These are phyloP conservation scores for Chenopodium berlandieri DNA, from an alignment of 148 eudicot genomes.

Conservation along the genomic window DNA sequence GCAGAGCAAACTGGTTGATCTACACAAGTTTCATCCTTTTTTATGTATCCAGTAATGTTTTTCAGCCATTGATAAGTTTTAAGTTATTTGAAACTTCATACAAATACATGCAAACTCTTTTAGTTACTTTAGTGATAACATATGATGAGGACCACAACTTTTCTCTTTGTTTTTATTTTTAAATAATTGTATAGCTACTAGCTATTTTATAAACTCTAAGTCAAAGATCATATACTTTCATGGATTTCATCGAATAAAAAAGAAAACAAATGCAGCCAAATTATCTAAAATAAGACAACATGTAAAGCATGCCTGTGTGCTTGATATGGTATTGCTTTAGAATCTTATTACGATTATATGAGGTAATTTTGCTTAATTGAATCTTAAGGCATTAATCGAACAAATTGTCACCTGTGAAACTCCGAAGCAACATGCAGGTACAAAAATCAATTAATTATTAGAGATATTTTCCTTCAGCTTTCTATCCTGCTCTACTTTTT, in stretches of 20 bases:
- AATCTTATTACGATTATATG: not conserved
- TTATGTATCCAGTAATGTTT: not conserved
- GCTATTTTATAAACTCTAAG: not conserved
- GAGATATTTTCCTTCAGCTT: conserved; percentile 20
- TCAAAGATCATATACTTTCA: not conserved
- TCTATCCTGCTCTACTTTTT: conserved; percentile 4
- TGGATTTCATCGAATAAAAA: not conserved
- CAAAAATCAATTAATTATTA: not conserved
- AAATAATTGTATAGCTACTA: not conserved
- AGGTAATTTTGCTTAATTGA: not conserved
- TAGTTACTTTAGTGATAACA: not conserved
- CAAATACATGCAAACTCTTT: not conserved
- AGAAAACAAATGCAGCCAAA: not conserved
- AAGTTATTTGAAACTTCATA: not conserved
- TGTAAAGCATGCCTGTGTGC: not conserved
- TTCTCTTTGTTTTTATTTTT: not conserved
- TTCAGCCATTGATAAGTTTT: not conserved
- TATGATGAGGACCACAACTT: not conserved
- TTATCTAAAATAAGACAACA: conserved; percentile 11
- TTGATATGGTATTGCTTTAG: conserved; percentile 7
- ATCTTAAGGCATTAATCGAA: conserved; percentile 4
- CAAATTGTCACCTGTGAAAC: not conserved
- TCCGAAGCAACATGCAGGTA: not conserved
- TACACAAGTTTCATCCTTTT: not conserved
- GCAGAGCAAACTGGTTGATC: not conserved